Evolutionary conservation across 768 basidiomycete genomes (phyloP).

Genomic region (Tulasnella sp.): DNA sequence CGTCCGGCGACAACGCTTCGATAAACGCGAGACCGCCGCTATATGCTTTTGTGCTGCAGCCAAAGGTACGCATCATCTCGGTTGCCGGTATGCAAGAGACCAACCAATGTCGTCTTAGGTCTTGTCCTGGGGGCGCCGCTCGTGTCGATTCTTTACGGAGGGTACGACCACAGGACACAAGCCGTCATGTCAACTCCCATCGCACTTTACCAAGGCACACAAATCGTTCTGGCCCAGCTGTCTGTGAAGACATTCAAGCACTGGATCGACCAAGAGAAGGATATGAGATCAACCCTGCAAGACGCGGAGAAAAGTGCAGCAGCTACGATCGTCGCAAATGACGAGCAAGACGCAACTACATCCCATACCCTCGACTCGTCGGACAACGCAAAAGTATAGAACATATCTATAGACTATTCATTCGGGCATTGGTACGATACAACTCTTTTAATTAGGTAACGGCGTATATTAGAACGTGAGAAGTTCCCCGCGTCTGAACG

Average conservation of each 20-base stretch:
- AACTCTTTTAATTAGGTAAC: too few relatives aligned
- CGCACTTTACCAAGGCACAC: slow-evolving; percentile 22
- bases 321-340: too few relatives aligned
- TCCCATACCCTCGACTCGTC: too few relatives aligned
- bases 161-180: slow-evolving; percentile 20
- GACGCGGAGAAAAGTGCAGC: too few relatives aligned
- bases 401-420: too few relatives aligned
- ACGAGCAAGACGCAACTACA: too few relatives aligned
- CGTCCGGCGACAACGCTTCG: slow-evolving; percentile 17
- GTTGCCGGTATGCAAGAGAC: neutral
- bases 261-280: too few relatives aligned
- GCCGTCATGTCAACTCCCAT: slow-evolving; percentile 24
- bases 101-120: neutral
- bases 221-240: slow-evolving; percentile 9
- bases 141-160: slow-evolving; percentile 24
- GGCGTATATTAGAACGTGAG: too few relatives aligned
- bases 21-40: slow-evolving; percentile 23
- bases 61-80: slow-evolving; percentile 19
- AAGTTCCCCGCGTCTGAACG: too few relatives aligned
- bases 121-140: slow-evolving; percentile 24
- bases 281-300: too few relatives aligned
- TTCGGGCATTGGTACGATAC: too few relatives aligned
- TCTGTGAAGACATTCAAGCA: slow-evolving; percentile 13
- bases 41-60: slow-evolving; percentile 26
- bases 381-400: too few relatives aligned